Percentiles rank a stretch among this genome's conserved stretches.
phyloP scores from a whole-genome alignment of 2,329 filamentous ascomycete genomes.

The Colletotrichum sp. region DNA sequence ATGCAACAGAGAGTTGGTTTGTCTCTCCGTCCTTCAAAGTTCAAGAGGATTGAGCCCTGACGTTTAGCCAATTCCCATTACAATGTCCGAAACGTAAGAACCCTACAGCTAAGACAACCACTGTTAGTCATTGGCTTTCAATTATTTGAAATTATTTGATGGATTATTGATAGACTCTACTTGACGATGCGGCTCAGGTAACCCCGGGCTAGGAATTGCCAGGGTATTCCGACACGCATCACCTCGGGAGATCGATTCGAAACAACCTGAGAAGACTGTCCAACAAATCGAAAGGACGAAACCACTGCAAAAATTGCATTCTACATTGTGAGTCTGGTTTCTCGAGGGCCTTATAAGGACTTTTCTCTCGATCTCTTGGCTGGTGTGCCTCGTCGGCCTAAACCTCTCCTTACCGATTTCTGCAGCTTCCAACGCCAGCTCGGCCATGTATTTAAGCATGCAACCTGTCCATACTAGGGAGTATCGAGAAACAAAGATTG shows the following conservation, averaged over 20 bases:
- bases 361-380: not conserved
- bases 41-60: no score
- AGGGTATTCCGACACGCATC: not conserved
- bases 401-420: not conserved
- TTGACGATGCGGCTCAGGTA: rapidly evolving
- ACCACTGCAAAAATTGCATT: no score
- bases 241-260: not conserved
- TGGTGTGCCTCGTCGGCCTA: rapidly evolving
- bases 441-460: no score
- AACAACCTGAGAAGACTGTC: not conserved
- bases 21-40: no score
- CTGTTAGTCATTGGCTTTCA: not conserved
- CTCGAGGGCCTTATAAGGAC: not conserved
- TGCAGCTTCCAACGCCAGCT: not conserved
- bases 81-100: no score
- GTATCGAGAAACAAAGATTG: no score
- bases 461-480: no score
- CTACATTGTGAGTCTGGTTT: rapidly evolving
- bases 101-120: not conserved
- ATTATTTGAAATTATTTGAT: not conserved
- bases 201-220: rapidly evolving
- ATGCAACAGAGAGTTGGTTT: not conserved
- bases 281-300: no score
- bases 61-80: no score
- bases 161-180: not conserved